Conservation (phyloP, 805 yeast genomes). For the Sugiyamaella chiloensis region DNA sequence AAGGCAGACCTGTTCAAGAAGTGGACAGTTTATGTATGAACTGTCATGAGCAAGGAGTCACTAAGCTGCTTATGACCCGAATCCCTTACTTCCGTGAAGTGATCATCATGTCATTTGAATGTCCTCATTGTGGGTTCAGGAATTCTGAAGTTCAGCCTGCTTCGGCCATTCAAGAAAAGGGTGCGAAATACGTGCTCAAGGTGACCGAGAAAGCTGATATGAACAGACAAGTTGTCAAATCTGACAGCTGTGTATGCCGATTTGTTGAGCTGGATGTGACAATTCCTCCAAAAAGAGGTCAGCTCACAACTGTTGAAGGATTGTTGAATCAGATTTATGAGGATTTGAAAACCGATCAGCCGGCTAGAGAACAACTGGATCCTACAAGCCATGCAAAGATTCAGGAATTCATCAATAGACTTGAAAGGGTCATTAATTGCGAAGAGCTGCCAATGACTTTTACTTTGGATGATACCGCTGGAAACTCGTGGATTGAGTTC, state of each 20-base stretch:
- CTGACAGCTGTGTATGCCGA: constrained; percentile 77
- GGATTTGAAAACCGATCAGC: constrained; percentile 79
- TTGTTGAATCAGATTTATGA: constrained; percentile 75
- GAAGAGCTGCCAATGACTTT: constrained; percentile 74
- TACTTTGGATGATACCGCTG: constrained; percentile 87
- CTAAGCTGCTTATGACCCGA: constrained; percentile 77
- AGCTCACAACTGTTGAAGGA: constrained; percentile 90
- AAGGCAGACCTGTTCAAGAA: constrained; percentile 94
- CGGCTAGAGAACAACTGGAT: constrained; percentile 66
- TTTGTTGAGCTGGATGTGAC: constrained; percentile 86
- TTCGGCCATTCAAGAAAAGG: constrained; percentile 83
- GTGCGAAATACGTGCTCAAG: constrained; percentile 66
- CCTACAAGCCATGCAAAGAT: constrained; percentile 77
- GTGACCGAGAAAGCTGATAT: constrained; percentile 70
- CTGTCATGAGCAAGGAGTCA: constrained; percentile 81
- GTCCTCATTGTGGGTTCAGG: constrained; percentile 91
- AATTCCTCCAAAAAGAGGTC: constrained; percentile 94
- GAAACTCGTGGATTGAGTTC: constrained; percentile 94
- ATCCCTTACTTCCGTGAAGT: constrained; percentile 92
- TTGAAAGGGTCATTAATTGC: constrained; percentile 60
- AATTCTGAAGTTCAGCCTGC: constrained; percentile 97
- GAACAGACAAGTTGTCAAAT: constrained; percentile 86
- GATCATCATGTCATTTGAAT: constrained; percentile 89
- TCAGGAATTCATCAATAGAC: constrained; percentile 58
- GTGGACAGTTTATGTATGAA: constrained; percentile 94